Base-by-base conservation (phyloP, 2,329 filamentous ascomycete species). In the Phialemonium atrogriseum region DNA sequence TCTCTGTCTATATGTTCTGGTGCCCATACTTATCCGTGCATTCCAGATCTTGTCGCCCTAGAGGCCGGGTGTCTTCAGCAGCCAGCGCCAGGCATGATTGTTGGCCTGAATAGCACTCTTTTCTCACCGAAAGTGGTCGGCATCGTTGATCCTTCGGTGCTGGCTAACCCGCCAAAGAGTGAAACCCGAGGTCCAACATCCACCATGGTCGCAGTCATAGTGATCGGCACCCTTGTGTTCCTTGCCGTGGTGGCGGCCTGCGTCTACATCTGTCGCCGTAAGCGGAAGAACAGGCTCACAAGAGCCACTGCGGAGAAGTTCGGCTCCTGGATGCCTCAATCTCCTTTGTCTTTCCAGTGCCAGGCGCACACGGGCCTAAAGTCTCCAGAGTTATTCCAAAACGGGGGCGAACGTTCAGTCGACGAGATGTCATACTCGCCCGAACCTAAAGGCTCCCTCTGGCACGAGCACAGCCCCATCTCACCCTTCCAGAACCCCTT, bases 271-370 rank as follows among this genome's bases (percentile, higher is more conserved):
- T 61, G 64, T 30, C 42, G 53, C 38, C 66, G 66, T 33, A 70
- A 60, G 44, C 61, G 61, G 15, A 51, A 47, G 25, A 66, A 62
- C 38, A 55, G 43, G 9, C 48, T 50, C 13, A 39, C 21, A 46
- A 44, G 24, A 42, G 30, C 25, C 26, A 32, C 7, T 38, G 44
- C 31, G 18, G 15, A 20, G 12, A 25, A 23, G 24, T 30, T 27
- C 5, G 13, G 42, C n/a, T 39, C 43, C 11, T 49, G 55, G 37
- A 57, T 54, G 10, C 56, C 55, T n/a, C 46, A 48, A 10, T 70
- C 68, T 0, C 59, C 63, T 5, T 55, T 72, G 17, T 69, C 64
- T 2, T 73, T 72, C 49, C 60, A 60, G 19, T 72, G 69, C 50
- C 64, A 68, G 35, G 60, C 66, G 1, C 60, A 59, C 32, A 47